These are phyloP conservation scores for Lasiosphaeria hispida DNA, from an alignment of 495 filamentous ascomycete species.

Conservation along the genomic window DNA sequence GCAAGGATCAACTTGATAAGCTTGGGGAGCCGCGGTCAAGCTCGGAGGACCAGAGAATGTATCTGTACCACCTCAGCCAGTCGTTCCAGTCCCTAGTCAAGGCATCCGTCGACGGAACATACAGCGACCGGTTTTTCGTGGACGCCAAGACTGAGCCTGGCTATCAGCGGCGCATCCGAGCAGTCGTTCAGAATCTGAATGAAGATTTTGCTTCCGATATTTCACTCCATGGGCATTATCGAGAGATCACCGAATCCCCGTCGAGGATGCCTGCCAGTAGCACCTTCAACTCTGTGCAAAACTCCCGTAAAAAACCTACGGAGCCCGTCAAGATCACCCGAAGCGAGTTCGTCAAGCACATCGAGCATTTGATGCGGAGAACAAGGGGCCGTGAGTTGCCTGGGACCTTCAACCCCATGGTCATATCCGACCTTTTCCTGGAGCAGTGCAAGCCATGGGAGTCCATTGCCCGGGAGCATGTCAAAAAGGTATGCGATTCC, in stretches of 20 bases:
- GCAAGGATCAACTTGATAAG: conserved; percentile 33
- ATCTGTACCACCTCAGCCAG: conserved; percentile 53
- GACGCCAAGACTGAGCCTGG: conserved; percentile 36
- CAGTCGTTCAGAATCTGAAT: conserved; percentile 57
- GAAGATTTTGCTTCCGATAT: conserved; percentile 55
- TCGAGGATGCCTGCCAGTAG: too few species aligned
- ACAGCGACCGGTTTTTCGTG: conserved; percentile 56
- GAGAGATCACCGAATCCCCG: conserved; percentile 39
- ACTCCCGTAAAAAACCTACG: not conserved
- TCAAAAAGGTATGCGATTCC: conserved; percentile 27
- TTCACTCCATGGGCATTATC: conserved; percentile 41
- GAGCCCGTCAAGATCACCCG: not conserved
- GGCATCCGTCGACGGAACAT: conserved; percentile 54
- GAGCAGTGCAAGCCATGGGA: conserved; percentile 45
- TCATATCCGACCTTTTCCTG: conserved; percentile 45
- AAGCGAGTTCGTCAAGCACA: conserved; percentile 29
- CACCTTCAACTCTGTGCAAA: too few species aligned
- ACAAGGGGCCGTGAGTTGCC: conserved; percentile 44
- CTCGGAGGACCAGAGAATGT: conserved; percentile 48
- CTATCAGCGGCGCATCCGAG: conserved; percentile 55
- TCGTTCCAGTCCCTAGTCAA: conserved; percentile 49
- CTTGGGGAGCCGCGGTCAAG: conserved; percentile 52
- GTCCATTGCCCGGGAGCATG: conserved; percentile 21
- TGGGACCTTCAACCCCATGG: conserved; percentile 46
- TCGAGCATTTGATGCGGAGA: conserved; percentile 29